Evolutionary conservation across 176 grass and related monocot genomes (phyloP).

Genomic region (Ampelocalamus luodianensis): DNA sequence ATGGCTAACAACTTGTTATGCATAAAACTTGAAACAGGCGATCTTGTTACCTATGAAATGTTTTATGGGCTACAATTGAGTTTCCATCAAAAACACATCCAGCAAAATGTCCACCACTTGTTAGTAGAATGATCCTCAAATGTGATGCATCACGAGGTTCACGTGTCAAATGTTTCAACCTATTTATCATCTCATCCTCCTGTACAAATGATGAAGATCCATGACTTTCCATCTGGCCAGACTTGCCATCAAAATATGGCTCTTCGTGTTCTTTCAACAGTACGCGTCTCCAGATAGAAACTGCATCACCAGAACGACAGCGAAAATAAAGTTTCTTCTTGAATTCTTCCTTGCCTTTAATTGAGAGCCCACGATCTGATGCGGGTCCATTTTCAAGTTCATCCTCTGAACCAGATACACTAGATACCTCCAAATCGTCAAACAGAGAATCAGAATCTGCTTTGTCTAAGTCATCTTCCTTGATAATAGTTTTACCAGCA

Average conservation of each 20-base stretch:
- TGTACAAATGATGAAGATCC: conserved; percentile 50
- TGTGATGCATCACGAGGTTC: conserved; percentile 71
- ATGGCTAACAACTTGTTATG: neutral
- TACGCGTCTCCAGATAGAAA: conserved; percentile 77
- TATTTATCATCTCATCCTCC: conserved; percentile 68
- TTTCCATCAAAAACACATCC: conserved; percentile 96
- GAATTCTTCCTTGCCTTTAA: conserved; percentile 69
- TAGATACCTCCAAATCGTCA: conserved; percentile 86
- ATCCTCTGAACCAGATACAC: conserved; percentile 93
- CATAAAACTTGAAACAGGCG: conserved; percentile 21
- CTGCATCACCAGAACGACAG: conserved; percentile 49
- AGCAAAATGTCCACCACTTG: conserved; percentile 93
- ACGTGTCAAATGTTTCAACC: conserved; percentile 63
- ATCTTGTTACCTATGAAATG: conserved; percentile 85
- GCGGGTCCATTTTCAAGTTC: conserved; percentile 64
- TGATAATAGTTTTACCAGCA: conserved; percentile 88
- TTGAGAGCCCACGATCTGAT: conserved; percentile 39
- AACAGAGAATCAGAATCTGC: conserved; percentile 66
- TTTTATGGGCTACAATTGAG: conserved; percentile 81
- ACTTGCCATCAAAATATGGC: conserved; percentile 55
- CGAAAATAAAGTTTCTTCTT: conserved; percentile 78
- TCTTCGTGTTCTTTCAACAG: conserved; percentile 90
- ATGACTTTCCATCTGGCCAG: conserved; percentile 44
- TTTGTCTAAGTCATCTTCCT: conserved; percentile 85
- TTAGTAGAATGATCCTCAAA: conserved; percentile 77